Evolutionary conservation across 371 early-diverging fungal species (phyloP).

Genomic region (Mucor saturninus): DNA sequence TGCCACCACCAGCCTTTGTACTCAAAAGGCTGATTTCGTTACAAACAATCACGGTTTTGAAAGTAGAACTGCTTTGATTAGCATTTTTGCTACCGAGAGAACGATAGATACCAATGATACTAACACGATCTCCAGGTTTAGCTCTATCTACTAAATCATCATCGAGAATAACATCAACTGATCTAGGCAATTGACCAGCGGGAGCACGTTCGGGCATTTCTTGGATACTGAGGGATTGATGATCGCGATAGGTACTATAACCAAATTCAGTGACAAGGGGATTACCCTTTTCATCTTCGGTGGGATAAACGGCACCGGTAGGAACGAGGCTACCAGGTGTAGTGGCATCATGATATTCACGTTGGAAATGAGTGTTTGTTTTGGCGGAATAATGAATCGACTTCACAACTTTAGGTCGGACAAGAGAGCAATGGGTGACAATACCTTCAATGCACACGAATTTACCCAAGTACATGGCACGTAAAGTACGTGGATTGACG

Average conservation of each 20-base stretch:
- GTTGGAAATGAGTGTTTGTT: constrained; percentile 80
- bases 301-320: constrained; percentile 80
- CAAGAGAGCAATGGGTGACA: constrained; percentile 97
- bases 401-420: constrained; percentile 94
- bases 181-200: constrained; percentile 97
- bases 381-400: constrained; percentile 95
- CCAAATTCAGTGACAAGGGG: constrained; percentile 96
- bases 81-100: constrained; percentile 82
- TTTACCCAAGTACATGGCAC: constrained; percentile 83
- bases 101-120: constrained; percentile 95
- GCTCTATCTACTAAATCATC: constrained; percentile 97
- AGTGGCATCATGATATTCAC: constrained; percentile 90
- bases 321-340: constrained; percentile 64
- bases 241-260: constrained; percentile 91
- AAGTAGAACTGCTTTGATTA: constrained; percentile 81
- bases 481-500: constrained; percentile 92
- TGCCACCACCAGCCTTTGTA: constrained; percentile 73
- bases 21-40: constrained; percentile 88
- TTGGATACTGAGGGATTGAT: constrained; percentile 96
- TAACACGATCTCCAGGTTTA: constrained; percentile 99
- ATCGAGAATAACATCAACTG: constrained; percentile 95
- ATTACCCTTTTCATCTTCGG: constrained; percentile 93
- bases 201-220: constrained; percentile 99
- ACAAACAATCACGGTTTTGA: constrained; percentile 90
- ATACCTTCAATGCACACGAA: constrained; percentile 98